Percentiles rank a stretch among this genome's conserved stretches.
Evolutionary conservation across 2,329 filamentous ascomycete genomes (phyloP).

Genomic region (Beauveria rudraprayagi): DNA sequence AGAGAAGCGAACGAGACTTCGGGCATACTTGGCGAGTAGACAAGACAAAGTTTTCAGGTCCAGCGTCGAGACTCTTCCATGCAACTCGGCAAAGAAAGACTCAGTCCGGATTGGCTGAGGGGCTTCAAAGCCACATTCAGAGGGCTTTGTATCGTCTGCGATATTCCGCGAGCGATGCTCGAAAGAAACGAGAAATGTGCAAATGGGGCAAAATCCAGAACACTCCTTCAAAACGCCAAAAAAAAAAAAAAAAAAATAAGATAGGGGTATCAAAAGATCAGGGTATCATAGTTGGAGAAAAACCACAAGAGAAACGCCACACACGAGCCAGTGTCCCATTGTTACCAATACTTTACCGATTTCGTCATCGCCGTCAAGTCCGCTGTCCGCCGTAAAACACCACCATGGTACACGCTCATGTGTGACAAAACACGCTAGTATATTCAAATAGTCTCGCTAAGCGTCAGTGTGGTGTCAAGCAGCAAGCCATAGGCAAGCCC

Average conservation of each 20-base stretch:
- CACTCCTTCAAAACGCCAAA: neutral
- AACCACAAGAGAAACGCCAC: neutral
- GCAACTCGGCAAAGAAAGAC: neutral
- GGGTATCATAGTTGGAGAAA: constrained; percentile 1
- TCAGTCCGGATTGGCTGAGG: neutral
- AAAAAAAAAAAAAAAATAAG: no score
- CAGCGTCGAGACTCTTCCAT: neutral
- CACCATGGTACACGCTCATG: constrained; percentile 12
- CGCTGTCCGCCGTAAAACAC: constrained; percentile 11
- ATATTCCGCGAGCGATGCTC: neutral
- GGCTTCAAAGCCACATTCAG: neutral
- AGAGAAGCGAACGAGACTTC: neutral
- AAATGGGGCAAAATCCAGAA: neutral
- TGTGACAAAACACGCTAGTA: constrained; percentile 14
- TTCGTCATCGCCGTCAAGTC: neutral
- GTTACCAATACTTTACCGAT: neutral
- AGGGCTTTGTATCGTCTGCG: neutral
- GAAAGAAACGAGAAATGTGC: neutral
- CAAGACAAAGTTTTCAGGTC: neutral
- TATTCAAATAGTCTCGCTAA: constrained; percentile 15
- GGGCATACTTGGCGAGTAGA: neutral
- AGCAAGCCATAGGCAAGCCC: constrained; percentile 1
- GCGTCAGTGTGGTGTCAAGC: constrained; percentile 11
- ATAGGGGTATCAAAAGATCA: neutral
- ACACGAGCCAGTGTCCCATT: neutral